Base-by-base conservation (phyloP, 805 yeast genomes). In the Lipomyces sp. region DNA sequence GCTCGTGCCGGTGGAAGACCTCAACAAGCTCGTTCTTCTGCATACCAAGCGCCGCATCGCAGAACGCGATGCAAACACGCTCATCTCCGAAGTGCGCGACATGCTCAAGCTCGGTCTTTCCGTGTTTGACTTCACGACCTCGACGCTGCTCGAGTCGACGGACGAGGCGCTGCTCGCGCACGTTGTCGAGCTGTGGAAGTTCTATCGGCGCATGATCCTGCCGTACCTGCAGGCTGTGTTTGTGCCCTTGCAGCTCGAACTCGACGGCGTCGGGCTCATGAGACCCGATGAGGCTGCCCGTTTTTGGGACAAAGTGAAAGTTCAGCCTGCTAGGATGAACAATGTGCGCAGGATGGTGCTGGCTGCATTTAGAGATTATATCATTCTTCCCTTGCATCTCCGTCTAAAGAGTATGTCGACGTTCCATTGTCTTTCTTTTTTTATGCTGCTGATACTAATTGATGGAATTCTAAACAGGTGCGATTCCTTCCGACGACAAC, bases 151-250 rank as follows among this genome's bases (percentile, higher is more conserved):
- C 36, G 67, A 65, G 32, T 60, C 58, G 6, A 18, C 57, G 6
- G 71, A 65, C 39, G 60, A 59, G n/a, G 63, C 64, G 18, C 44
- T 41, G n/a, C 49, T 52, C 2, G 55, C 34, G n/a, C 53, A 34
- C 34, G 35, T 49, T 8, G 32, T 23, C 63, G 2, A 70, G 70
- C 51, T 70, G 69, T 1, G 70, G 80, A 2, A 73, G 16, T 68
- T 68, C 23, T 83, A 83, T 62, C 78, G 75, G 55, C 70, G 71
- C n/a, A 73, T 75, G 34, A 74, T 81, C 1, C 73, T 77, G 45
- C 81, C 80, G 46, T 80, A 80, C 60, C 67, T 83, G 18, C 76
- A 81, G 52, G 84, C 84, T 0, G 74, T 81, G 0, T 75, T 84
- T 42, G 57, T 81, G 31, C 90, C 90, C 0, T 61, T 84, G 21